These are phyloP conservation scores for Botrytis aclada DNA, from an alignment of 2,329 filamentous ascomycete genomes.

Conservation along the genomic window DNA sequence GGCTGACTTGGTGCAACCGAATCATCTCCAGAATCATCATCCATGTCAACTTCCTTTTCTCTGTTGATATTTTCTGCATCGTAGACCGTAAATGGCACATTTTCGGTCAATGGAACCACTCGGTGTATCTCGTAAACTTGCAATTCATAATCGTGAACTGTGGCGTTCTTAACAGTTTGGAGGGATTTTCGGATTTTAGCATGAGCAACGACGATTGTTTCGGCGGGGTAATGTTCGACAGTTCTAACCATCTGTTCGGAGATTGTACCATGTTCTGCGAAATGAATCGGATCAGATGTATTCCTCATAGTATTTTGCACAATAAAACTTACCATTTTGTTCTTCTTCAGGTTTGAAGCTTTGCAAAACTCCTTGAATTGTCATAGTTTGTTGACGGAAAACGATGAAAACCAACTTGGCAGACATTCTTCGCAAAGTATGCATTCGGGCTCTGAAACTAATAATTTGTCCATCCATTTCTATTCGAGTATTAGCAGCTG, in stretches of 20 bases:
- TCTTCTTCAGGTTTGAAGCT: slow-evolving; percentile 29
- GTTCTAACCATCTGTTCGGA: slow-evolving; percentile 79
- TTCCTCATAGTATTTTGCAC: neutral
- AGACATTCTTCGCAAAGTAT: slow-evolving; percentile 78
- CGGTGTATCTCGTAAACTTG: slow-evolving; percentile 64
- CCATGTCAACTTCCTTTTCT: slow-evolving; percentile 52
- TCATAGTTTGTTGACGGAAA: slow-evolving; percentile 78
- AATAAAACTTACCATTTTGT: slow-evolving; percentile 26
- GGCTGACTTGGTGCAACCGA: slow-evolving; percentile 4
- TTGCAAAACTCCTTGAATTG: slow-evolving; percentile 76
- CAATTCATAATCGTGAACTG: slow-evolving; percentile 73
- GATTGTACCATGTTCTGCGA: slow-evolving; percentile 39
- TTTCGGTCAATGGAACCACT: slow-evolving; percentile 57
- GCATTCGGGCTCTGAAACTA: slow-evolving; percentile 66
- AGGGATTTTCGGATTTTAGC: slow-evolving; percentile 72
- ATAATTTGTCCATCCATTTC: slow-evolving; percentile 33
- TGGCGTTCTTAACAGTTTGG: slow-evolving; percentile 71
- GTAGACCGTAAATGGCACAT: slow-evolving; percentile 66
- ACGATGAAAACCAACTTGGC: slow-evolving; percentile 80
- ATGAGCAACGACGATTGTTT: slow-evolving; percentile 73
- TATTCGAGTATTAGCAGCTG: slow-evolving; percentile 20
- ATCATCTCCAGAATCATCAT: slow-evolving; percentile 44
- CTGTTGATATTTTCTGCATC: slow-evolving; percentile 62
- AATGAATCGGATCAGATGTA: neutral
- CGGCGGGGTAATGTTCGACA: slow-evolving; percentile 77